Evolutionary conservation across 192 early-diverging fungal species (phyloP), one percentile per base, ranked within the genome.

Genomic region (Rhizoclosmatium sp.): DNA sequence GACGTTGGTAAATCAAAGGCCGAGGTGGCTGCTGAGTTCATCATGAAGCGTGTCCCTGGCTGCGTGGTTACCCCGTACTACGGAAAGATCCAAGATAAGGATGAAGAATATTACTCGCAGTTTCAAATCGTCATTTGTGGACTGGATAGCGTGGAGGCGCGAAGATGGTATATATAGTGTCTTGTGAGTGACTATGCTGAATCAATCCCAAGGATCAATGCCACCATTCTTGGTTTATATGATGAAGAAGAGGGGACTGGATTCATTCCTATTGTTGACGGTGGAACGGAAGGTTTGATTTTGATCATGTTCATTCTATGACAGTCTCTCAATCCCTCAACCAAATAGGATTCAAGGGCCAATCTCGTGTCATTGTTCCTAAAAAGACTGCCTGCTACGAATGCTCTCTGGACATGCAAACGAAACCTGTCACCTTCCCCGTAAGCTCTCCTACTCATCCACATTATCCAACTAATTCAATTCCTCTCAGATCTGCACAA

Each of bases 61-160:
- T 96, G 95, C 78, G 95, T 92, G 71, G 93, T 95, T 0, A 84
- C 88, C 2, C 89, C 93, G 16, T 92, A 90, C 78, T 94, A 90
- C 86, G 93, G 94, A 71, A 93, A 93, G 64, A 99, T 99, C 73
- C 96, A 99, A 86, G 97, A 99, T 79, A 98, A 96, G 87, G 92
- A 96, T 69, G 91, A 93, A 58, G 95, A 96, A 68, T 99, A 95
- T 82, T 99, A 99, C 80, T 82, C 83, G 31, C 90, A 94, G 70
- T 97, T 98, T 82, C 87, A 91, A 2, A 85, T 97, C 56, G 90
- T 99, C 44, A 92, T 99, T 51, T 98, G 96, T 73, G 97, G 97
- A 3, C 80, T 99, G 78, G 97, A 99, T 81, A 95, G 93, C 3
- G 93, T 99, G 2, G 96, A 98, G 78, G 97, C 97, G 10, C 87